A percentile compares a stretch with the other conserved stretches of the same genome.
phyloP scores from a whole-genome alignment of 1,284 basidiomycete species.

The Fistulinella cinereoalba region DNA sequence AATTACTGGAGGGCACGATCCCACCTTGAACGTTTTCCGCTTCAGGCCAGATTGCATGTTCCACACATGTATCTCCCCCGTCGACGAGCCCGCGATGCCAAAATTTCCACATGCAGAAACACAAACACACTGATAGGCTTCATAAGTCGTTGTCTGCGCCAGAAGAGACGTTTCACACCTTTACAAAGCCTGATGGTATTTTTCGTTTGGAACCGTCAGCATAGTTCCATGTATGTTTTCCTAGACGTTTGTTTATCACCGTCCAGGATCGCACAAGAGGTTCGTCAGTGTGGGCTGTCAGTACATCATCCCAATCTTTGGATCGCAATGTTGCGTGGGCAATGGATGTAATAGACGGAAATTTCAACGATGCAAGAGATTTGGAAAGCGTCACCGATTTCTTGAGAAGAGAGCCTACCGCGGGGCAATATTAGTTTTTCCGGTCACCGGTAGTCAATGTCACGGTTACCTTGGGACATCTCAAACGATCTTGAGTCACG shows the following conservation, averaged over 20 bases:
- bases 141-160: background rate
- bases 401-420: constrained; percentile 75
- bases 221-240: constrained; percentile 66
- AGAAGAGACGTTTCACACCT: constrained; percentile 44
- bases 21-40: constrained; percentile 74
- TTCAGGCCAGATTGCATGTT: constrained; percentile 95
- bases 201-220: constrained; percentile 48
- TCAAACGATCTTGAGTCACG: constrained; percentile 93
- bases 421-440: constrained; percentile 2
- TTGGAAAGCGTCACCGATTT: constrained; percentile 82
- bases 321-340: constrained; percentile 79
- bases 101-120: constrained; percentile 98
- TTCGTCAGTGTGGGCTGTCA: constrained; percentile 87
- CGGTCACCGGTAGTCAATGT: background rate
- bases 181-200: constrained; percentile 54
- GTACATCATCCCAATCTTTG: constrained; percentile 97
- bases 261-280: constrained; percentile 83
- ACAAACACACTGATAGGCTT: constrained; percentile 64
- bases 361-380: constrained; percentile 78
- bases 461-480: constrained; percentile 78
- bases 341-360: constrained; percentile 74
- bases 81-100: constrained; percentile 80
- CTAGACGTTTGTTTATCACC: constrained; percentile 78
- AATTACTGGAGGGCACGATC: constrained; percentile 55
- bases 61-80: constrained; percentile 82